A percentile compares a stretch with the other conserved stretches of the same genome.
Conservation (phyloP, 148 eudicot genomes). For the Rhododendron ferrugineum region DNA sequence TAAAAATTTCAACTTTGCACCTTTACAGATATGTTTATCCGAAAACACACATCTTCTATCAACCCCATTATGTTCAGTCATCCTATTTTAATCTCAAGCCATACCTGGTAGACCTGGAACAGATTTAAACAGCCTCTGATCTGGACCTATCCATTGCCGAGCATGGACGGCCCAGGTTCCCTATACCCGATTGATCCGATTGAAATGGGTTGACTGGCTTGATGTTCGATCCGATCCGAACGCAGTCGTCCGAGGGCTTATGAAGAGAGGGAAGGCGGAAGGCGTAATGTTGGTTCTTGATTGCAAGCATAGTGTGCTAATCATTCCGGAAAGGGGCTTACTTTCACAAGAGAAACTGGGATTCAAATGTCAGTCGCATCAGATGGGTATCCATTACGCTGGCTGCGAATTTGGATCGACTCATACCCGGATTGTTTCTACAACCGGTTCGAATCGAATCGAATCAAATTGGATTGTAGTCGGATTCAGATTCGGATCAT, state of each 20-base stretch:
- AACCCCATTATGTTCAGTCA: background rate
- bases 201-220: background rate
- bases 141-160: background rate
- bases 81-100: background rate
- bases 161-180: background rate
- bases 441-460: background rate
- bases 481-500: background rate
- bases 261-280: background rate
- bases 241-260: background rate
- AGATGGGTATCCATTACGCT: too few relatives aligned
- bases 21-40: background rate
- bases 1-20: background rate
- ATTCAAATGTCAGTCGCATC: too few relatives aligned
- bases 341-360: background rate
- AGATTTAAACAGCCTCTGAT: background rate
- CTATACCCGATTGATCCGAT: background rate
- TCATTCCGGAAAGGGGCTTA: background rate
- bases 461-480: too few relatives aligned
- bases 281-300: background rate
- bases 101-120: background rate
- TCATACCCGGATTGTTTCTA: background rate
- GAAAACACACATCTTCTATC: background rate
- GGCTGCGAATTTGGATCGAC: too few relatives aligned
- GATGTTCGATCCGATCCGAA: background rate
- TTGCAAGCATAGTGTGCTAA: background rate